These are phyloP conservation scores for Euryodendron excelsum DNA, from an alignment of 148 eudicot genomes.

Conservation along the genomic window DNA sequence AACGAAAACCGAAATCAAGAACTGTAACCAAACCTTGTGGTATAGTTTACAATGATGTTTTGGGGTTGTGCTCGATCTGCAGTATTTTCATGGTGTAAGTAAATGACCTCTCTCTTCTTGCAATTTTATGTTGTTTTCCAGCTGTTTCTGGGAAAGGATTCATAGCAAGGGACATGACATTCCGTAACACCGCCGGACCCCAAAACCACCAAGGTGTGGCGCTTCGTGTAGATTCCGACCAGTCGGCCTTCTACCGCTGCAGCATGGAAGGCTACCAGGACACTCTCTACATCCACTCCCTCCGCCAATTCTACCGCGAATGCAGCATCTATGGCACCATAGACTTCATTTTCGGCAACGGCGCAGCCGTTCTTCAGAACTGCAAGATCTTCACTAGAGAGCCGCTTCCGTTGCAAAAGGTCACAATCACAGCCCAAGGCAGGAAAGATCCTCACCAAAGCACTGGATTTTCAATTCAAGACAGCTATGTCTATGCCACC, in stretches of 20 bases:
- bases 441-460: constrained; percentile 70
- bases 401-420: constrained; percentile 67
- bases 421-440: constrained; percentile 83
- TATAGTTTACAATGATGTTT: no score
- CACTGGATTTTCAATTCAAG: constrained; percentile 75
- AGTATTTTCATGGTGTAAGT: no score
- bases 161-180: constrained; percentile 81
- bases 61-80: not conserved
- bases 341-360: constrained; percentile 91
- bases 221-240: constrained; percentile 78
- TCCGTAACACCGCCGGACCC: constrained; percentile 77
- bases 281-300: constrained; percentile 83
- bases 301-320: constrained; percentile 88
- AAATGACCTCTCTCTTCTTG: not conserved
- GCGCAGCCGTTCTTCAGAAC: constrained; percentile 77
- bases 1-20: no score
- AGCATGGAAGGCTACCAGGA: constrained; percentile 94
- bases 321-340: constrained; percentile 79
- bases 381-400: constrained; percentile 59
- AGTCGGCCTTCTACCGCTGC: constrained; percentile 75
- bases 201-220: constrained; percentile 72
- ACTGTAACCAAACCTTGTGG: no score
- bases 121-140: constrained; percentile 8
- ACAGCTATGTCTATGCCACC: constrained; percentile 57
- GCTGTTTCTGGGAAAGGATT: constrained; percentile 88